These are phyloP conservation scores for Wickerhamiella cacticola DNA, from an alignment of 805 yeast genomes.

Conservation along the genomic window DNA sequence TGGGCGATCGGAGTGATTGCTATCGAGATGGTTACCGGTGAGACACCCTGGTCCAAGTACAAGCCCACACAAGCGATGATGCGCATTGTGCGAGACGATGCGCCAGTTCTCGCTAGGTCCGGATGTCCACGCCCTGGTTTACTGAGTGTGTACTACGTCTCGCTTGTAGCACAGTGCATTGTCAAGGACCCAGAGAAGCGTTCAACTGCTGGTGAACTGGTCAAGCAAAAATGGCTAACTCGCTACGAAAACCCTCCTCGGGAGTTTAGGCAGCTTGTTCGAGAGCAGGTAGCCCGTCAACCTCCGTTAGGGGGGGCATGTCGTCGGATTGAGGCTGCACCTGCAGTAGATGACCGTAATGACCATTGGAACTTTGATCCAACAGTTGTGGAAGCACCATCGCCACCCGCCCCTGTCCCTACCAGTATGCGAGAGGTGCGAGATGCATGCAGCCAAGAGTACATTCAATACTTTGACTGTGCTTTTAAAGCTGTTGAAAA, in stretches of 20 bases:
- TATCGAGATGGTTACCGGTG: constrained; percentile 70
- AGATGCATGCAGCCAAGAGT: background rate
- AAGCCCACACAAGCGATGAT: constrained; percentile 69
- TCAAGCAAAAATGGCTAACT: constrained; percentile 41
- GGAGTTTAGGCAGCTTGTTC: constrained; percentile 1
- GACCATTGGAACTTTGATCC: constrained; percentile 6
- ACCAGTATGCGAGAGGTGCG: background rate
- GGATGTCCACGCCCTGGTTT: background rate
- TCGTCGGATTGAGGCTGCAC: background rate
- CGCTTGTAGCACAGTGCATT: constrained; percentile 54
- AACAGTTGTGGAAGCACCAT: background rate
- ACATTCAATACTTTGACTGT: background rate
- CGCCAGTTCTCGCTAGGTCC: constrained; percentile 37
- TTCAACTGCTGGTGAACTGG: constrained; percentile 48
- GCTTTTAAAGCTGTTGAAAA: background rate
- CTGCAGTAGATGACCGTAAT: background rate
- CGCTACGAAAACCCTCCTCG: constrained; percentile 19
- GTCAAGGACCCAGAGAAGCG: constrained; percentile 52
- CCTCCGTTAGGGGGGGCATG: background rate
- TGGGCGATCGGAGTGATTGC: constrained; percentile 95
- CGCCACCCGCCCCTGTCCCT: background rate
- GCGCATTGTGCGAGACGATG: constrained; percentile 49
- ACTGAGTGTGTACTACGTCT: constrained; percentile 30
- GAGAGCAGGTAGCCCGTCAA: background rate
- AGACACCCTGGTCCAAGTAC: constrained; percentile 62